Base-by-base conservation (phyloP, 2,329 filamentous ascomycete genomes). In the Cladosporium halotolerans region DNA sequence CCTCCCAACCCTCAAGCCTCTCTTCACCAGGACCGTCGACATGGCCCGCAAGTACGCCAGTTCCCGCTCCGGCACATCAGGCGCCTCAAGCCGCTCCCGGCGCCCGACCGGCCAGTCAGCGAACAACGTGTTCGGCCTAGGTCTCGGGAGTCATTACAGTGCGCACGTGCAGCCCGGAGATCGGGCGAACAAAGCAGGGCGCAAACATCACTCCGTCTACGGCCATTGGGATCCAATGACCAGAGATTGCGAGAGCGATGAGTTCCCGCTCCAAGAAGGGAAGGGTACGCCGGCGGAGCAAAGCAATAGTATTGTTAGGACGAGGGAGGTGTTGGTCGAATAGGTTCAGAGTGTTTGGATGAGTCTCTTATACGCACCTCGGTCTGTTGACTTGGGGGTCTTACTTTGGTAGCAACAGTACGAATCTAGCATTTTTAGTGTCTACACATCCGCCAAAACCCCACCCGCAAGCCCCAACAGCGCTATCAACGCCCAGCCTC, bases 1-100 rank as follows among this genome's bases (percentile, higher is more conserved):
- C 36, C 49, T 55, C n/a, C 54, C 54, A 10, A 55, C 54, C 19
- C 50, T 55, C 7, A 55, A 51, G 19, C 54, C 54, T 16, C 38
- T 55, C 36, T 55, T 55, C 49, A 55, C 36, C 44, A 34, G 32
- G 2, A 34, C 36, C 44, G 34, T 46, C 44, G 44, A 46, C 34
- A 46, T 34, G 23, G 44, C 44, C 13, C 44, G 44, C 32, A 33
- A 32, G 7, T 28, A 28, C 4, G 23, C 23, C 23, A 28, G 23
- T 28, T 28, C 23, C 7, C 23, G 23, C 23, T 28, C 23, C 23
- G 23, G 23, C 23, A 28, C 10, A 13, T 46, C 9, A 46, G 23
- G 23, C 1, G 23, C 44, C 16, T 32, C 32, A 6, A 33, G 44
- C 11, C 44, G 44, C 31, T 34, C 44, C 5, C 32, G 32, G 9